A percentile compares a stretch with the other conserved stretches of the same genome.
These are phyloP conservation scores for Platanthera zijinensis DNA, from an alignment of 106 monocot genomes.

Conservation along the genomic window DNA sequence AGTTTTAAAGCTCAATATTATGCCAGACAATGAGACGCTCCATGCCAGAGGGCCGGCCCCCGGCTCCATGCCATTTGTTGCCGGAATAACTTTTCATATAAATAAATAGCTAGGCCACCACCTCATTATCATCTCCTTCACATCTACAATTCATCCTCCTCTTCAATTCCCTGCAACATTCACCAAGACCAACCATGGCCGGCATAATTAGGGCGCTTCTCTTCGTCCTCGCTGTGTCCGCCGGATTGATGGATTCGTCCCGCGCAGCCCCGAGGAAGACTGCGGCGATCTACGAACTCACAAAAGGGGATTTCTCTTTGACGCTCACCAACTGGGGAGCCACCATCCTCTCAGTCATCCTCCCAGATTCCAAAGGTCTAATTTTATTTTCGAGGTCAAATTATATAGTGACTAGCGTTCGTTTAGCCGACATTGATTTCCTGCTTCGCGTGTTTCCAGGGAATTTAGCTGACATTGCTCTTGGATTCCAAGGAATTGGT, in stretches of 20 bases:
- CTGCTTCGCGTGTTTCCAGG: slow-evolving; percentile 28
- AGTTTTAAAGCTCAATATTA: no score
- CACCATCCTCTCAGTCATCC: slow-evolving; percentile 60
- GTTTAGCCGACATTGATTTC: background rate
- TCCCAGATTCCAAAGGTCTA: slow-evolving; percentile 74
- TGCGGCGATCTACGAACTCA: slow-evolving; percentile 54
- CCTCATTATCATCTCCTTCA: no score
- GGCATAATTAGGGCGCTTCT: slow-evolving; percentile 4
- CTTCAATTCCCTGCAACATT: background rate
- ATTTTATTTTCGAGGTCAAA: background rate
- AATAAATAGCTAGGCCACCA: no score
- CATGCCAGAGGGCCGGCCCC: no score
- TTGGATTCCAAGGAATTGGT: slow-evolving; percentile 33
- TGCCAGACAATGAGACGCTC: no score
- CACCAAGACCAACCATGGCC: background rate
- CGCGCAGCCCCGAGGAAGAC: slow-evolving; percentile 15
- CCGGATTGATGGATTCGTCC: slow-evolving; percentile 9
- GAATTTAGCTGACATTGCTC: slow-evolving; percentile 64
- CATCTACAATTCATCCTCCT: background rate
- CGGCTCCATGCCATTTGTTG: no score
- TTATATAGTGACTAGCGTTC: background rate
- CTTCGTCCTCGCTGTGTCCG: slow-evolving; percentile 5
- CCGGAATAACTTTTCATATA: no score
- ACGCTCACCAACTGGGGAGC: slow-evolving; percentile 84
- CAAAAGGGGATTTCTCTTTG: slow-evolving; percentile 71